Evolutionary conservation across 164 flowering plant species (phyloP).

Genomic region (Protea cynaroides): DNA sequence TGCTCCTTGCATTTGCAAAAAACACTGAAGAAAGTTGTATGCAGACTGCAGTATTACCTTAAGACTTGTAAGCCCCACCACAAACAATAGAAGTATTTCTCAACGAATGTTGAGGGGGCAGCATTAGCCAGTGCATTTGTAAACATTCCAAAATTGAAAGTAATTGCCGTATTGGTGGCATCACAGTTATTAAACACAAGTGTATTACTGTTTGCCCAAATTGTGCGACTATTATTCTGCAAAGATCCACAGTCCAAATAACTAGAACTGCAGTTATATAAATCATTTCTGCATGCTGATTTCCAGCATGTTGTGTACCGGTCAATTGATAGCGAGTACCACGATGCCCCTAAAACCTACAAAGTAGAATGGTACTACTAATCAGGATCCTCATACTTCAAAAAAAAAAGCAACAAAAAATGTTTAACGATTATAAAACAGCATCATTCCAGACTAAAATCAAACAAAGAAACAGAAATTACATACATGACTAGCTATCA

Average conservation of each 20-base stretch:
- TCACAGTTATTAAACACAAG: conserved; percentile 54
- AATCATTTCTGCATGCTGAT: conserved; percentile 47
- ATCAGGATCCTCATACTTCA: background rate
- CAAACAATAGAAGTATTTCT: conserved; percentile 76
- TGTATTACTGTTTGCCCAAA: conserved; percentile 60
- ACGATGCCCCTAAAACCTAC: conserved; percentile 88
- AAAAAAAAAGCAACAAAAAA: no score
- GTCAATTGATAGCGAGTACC: conserved; percentile 80
- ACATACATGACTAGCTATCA: conserved; percentile 97
- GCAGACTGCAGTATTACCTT: conserved; percentile 59
- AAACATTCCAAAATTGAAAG: conserved; percentile 74
- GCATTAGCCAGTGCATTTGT: conserved; percentile 54
- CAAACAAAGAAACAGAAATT: conserved; percentile 3
- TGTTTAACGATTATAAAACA: background rate
- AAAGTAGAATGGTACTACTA: conserved; percentile 9
- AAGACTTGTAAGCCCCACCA: conserved; percentile 97
- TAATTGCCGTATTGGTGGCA: conserved; percentile 25
- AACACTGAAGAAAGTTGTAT: background rate
- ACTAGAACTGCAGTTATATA: conserved; percentile 32
- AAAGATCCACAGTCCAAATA: conserved; percentile 53
- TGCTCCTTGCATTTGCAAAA: background rate
- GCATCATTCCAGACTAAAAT: background rate
- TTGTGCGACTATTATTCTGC: conserved; percentile 18
- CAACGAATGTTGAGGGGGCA: conserved; percentile 51
- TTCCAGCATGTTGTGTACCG: conserved; percentile 81